Conservation (phyloP, 2,329 filamentous ascomycete species). For the Corinectria fuckeliana region DNA sequence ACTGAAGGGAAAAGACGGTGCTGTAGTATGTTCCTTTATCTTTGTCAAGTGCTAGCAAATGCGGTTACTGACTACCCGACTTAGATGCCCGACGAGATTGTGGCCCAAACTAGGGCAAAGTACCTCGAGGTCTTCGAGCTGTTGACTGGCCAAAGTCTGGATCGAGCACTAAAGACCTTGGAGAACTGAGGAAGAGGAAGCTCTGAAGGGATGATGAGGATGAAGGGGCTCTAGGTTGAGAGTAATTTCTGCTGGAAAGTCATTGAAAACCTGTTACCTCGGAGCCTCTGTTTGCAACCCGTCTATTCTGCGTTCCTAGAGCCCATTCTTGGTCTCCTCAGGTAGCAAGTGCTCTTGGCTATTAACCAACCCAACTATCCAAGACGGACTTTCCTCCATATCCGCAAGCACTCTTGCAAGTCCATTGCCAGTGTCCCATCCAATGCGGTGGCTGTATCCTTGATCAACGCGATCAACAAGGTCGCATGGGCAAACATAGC, state of each 20-base stretch:
- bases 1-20: slow-evolving; percentile 11
- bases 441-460: slow-evolving; percentile 51
- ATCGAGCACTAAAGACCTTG: background rate
- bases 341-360: too few relatives aligned
- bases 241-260: too few relatives aligned
- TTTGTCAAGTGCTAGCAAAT: background rate
- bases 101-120: background rate
- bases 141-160: background rate
- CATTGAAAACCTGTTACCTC: too few relatives aligned
- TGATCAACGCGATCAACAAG: slow-evolving; percentile 55
- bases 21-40: background rate
- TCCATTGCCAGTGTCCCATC: slow-evolving; percentile 59
- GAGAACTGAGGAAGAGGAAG: background rate
- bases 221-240: too few relatives aligned
- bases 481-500: slow-evolving; percentile 55
- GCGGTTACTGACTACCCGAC: background rate
- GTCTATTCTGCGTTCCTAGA: too few relatives aligned
- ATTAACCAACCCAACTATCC: slow-evolving; percentile 41
- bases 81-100: slow-evolving; percentile 6
- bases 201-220: too few relatives aligned
- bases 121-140: slow-evolving; percentile 7
- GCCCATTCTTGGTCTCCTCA: too few relatives aligned
- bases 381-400: slow-evolving; percentile 61
- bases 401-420: slow-evolving; percentile 59
- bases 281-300: too few relatives aligned